Evolutionary conservation across 352 stramenopile genomes (phyloP), one percentile per base, ranked within the genome.

Genomic region (Globisporangium irregulare): DNA sequence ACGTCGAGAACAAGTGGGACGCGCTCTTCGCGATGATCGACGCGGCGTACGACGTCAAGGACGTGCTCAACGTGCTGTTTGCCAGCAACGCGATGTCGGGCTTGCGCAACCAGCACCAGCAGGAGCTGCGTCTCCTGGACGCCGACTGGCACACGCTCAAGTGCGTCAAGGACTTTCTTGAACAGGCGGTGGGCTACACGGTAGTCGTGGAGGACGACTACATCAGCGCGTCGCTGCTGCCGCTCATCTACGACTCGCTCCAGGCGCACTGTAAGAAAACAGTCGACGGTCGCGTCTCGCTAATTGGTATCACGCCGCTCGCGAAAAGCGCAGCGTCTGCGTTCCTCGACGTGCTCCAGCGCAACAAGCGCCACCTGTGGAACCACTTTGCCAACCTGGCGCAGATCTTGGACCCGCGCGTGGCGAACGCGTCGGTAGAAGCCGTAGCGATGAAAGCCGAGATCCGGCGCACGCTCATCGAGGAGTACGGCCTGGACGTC

Each of bases 191-290:
- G 8, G 55, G 34, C 14, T 63, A 56, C 34, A 57, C 60, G n/a
- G 10, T 38, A 8, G 60, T 66, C 46, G 24, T 22, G 4, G 46
- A 66, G 14, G 29, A 66, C 27, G 60, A 66, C 27, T 68, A 54
- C 50, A 63, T 53, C 9, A 55, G 51, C 27, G 51, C 55, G 36
- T 68, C 63, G 8, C 20, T 68, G 53, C 63, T 63, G 15, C 63
- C 63, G 25, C 53, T 68, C 36, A 68, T 68, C 38, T 68, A 57
- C 34, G 63, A 68, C n/a, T 68, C 63, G 18, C 36, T 68, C 51
- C 36, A 56, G n/a, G 55, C 54, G n/a, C 63, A 68, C 41, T 68
- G 63, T 25, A 56, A 66, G 61, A 66, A 43, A 18, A 59, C 36
- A 29, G 24, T 66, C 46, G 61, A 66, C 4, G 61, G 51, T 14